phyloP scores from a whole-genome alignment of 768 basidiomycete genomes.

The Boletus barrowsii region DNA sequence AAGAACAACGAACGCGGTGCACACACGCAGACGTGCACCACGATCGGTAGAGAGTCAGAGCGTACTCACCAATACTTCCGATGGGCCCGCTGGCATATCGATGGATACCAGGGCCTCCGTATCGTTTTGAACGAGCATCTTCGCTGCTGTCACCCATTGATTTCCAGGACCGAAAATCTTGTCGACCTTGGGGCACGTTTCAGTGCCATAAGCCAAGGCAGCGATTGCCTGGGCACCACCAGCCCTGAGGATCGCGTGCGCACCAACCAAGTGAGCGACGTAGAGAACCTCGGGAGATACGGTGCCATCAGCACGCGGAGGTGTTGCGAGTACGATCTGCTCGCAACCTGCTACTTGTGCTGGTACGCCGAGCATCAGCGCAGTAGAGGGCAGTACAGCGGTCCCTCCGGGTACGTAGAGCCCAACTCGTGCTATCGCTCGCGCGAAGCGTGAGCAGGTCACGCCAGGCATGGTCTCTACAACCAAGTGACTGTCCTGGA shows the following conservation, averaged over 20 bases:
- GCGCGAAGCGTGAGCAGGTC: constrained; percentile 89
- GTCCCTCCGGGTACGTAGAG: constrained; percentile 98
- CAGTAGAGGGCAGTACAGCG: constrained; percentile 92
- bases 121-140: constrained; percentile 99
- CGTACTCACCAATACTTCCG: constrained; percentile 81
- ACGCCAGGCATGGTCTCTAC: constrained; percentile 99
- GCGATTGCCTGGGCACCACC: constrained; percentile 97
- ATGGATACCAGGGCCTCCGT: constrained; percentile 95
- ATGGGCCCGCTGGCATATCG: constrained; percentile 99
- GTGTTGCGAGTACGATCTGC: constrained; percentile 90
- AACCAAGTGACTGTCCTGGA: constrained; percentile 61
- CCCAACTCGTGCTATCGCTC: constrained; percentile 94
- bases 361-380: constrained; percentile 96
- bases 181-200: constrained; percentile 95
- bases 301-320: constrained; percentile 89
- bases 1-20: constrained; percentile 43
- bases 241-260: constrained; percentile 86
- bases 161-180: constrained; percentile 99
- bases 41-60: constrained; percentile 40
- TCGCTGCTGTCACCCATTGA: constrained; percentile 99
- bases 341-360: constrained; percentile 96
- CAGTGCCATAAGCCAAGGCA: constrained; percentile 94
- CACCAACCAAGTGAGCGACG: constrained; percentile 88
- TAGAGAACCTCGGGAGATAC: constrained; percentile 98
- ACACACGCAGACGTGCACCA: constrained; percentile 59